Evolutionary conservation across 1,139 yeast species (phyloP), one percentile per base, ranked within the genome.

Genomic region (Candida pseudocylindracea): DNA sequence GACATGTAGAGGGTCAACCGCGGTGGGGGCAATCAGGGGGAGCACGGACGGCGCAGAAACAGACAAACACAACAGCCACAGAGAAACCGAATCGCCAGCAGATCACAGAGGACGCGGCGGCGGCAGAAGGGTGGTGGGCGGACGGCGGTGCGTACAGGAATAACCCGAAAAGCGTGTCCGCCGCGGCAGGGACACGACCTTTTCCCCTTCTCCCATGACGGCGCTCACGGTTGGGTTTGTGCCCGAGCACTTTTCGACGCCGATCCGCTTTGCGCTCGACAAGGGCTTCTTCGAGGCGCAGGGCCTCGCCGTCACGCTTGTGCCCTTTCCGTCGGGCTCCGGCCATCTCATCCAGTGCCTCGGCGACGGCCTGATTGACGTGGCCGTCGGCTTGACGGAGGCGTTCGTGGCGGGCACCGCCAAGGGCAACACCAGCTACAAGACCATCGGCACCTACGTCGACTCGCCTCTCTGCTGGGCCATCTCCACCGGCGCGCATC

Each of bases 181-280:
- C n/a, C n/a, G n/a, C 13, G 29, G 12, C 3, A 28, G 10, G 29
- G 4, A 7, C 12, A 28, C 11, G 12, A 12, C 15, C 10, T n/a
- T n/a, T n/a, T n/a, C n/a, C n/a, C n/a, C n/a, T n/a, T n/a, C n/a
- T n/a, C n/a, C n/a, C 30, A n/a, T 8, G 30, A 31, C 27, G 31
- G 39, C 35, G 31, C 45, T 68, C 30, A 68, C 56, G 46, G 76
- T 83, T 15, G 95, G 93, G 6, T 78, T 70, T 51, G 72, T 83
- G 33, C 94, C 94, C 2, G 95, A 83, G 50, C 95, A 83, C 48
- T 83, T 81, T 46, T 71, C 88, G 30, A 76, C 93, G 0, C 95
- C 95, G 2, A 55, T 83, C 39, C 70, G 72, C 41, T 67, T 80
- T 44, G 93, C 93, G 7, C 49, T 62, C 38, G 44, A 58, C 36